These are phyloP conservation scores for Suillus clintonianus DNA, from an alignment of 768 basidiomycete genomes.

Conservation along the genomic window DNA sequence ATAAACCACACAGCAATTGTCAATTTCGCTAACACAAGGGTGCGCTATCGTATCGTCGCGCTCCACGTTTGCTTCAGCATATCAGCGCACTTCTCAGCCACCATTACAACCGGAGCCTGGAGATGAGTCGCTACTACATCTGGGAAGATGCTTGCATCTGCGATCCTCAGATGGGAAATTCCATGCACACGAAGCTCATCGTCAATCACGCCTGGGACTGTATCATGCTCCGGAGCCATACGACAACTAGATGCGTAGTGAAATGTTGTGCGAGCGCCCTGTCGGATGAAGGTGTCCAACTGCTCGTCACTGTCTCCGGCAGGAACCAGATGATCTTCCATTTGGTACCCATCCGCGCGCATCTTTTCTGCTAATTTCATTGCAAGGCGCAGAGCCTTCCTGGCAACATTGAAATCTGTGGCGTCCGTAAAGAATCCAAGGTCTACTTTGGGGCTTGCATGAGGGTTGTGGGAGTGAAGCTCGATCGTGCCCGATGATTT, in stretches of 20 bases:
- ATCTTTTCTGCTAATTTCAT: conserved; percentile 21
- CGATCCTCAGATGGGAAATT: conserved; percentile 41
- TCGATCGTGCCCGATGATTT: conserved; percentile 19
- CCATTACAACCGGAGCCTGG: conserved; percentile 34
- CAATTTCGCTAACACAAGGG: no score
- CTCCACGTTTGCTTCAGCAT: no score
- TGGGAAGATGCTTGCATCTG: conserved; percentile 37
- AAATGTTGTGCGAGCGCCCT: conserved; percentile 26
- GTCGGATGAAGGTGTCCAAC: conserved; percentile 2
- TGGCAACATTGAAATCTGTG: conserved; percentile 15
- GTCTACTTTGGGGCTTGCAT: conserved; percentile 17
- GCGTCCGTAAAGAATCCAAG: conserved; percentile 4
- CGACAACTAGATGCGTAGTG: conserved; percentile 41
- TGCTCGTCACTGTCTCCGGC: background rate
- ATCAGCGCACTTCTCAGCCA: conserved; percentile 43
- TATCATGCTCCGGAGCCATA: conserved; percentile 29
- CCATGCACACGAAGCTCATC: conserved; percentile 49
- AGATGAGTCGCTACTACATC: conserved; percentile 32
- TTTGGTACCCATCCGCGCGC: conserved; percentile 22
- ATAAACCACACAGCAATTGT: no score
- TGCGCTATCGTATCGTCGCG: no score
- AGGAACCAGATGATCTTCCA: conserved; percentile 1
- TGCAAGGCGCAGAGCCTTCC: conserved; percentile 16
- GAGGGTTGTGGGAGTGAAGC: conserved; percentile 19
- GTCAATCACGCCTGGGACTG: conserved; percentile 46